Evolutionary conservation across 164 flowering plant species (phyloP).

Genomic region (Sextonia rubra): DNA sequence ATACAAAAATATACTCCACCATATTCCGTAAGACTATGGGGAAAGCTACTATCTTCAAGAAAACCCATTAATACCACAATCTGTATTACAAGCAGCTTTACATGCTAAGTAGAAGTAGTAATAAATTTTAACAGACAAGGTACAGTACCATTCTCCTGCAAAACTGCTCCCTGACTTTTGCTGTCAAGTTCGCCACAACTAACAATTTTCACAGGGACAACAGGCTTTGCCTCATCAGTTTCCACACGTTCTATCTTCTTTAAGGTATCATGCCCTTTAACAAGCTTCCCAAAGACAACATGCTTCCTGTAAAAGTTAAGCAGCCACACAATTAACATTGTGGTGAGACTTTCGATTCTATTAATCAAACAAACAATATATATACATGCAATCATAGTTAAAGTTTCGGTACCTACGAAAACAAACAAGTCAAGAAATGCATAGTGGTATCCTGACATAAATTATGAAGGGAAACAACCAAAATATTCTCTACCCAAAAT

Average conservation of each 20-base stretch:
- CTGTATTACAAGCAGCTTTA: neutral
- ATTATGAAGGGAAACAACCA: neutral
- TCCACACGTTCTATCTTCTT: constrained; percentile 69
- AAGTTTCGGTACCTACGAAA: neutral
- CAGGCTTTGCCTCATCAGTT: constrained; percentile 48
- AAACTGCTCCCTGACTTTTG: constrained; percentile 19
- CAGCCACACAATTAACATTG: constrained; percentile 2
- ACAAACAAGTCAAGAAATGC: neutral
- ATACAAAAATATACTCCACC: too few species aligned
- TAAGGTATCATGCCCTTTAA: constrained; percentile 65
- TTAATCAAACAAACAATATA: neutral
- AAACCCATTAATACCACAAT: too few species aligned
- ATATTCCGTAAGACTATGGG: too few species aligned
- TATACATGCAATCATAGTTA: neutral
- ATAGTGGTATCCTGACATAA: constrained; percentile 6
- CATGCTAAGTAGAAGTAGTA: neutral
- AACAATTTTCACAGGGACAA: constrained; percentile 73
- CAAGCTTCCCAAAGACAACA: constrained; percentile 88
- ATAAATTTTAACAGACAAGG: neutral
- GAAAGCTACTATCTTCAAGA: too few species aligned
- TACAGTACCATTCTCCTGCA: constrained; percentile 12
- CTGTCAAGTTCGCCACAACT: constrained; percentile 80
- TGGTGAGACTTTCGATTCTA: neutral
- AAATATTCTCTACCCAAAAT: neutral
- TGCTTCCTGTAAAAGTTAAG: constrained; percentile 47